Evolutionary conservation across 306 rosid species (phyloP), one percentile per base, ranked within the genome.

Genomic region (Clitoria ternatea): DNA sequence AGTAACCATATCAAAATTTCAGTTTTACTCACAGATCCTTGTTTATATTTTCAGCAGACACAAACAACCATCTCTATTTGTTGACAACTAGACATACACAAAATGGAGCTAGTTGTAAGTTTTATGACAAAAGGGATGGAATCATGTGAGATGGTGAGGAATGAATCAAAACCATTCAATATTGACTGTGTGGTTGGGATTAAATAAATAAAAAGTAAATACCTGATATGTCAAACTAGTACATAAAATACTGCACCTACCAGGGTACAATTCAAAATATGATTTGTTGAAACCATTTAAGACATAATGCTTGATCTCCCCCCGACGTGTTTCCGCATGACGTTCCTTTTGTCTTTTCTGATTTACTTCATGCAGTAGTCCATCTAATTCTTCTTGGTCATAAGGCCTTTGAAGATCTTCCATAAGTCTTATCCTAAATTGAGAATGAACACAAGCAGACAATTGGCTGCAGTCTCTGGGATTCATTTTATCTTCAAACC

Each of bases 351-450:
- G 59, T 81, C 13, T 84, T 47, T 3, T 66, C 5, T 18, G 0
- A 26, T 4, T 11, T 18, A 73, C 82, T 61, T 67, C 75, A 4
- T 55, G 12, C 59, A 69, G 33, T 27, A 52, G 73, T 13, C 0
- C 0, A 7, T 72, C 26, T 33, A 23, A 70, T 77, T 93, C 88
- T 19, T 59, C 19, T 33, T 62, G 44, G 76, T 85, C 63, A 62
- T 76, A 93, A 19, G 94, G 98, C 70, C 61, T 81, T 62, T 69
- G 61, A 66, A 90, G 89, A 60, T 32, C 49, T 71, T 87, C 68
- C 85, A 84, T 44, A 32, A 93, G 92, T 60, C 80, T 79, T 45
- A 50, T 80, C 80, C 80, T 83, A 74, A 82, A 93, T 59, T 24
- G 75, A 73, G 82, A 75, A 59, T 57, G 11, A 20, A 24, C 22